These are phyloP conservation scores for Mycena amicta DNA, from an alignment of 768 basidiomycete genomes.

Conservation along the genomic window DNA sequence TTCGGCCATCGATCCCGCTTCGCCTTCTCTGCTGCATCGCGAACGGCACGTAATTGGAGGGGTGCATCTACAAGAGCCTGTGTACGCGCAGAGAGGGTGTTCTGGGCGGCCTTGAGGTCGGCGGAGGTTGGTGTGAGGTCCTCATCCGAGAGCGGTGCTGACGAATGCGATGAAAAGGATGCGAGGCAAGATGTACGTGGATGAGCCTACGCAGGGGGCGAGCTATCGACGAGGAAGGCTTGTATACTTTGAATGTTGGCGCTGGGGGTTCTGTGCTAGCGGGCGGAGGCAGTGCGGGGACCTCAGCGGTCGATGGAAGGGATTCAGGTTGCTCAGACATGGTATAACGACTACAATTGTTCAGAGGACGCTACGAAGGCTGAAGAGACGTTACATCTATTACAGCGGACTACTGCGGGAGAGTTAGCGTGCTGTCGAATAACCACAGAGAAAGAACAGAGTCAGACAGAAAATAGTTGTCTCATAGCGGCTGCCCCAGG, in stretches of 20 bases:
- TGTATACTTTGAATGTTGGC: slow-evolving; percentile 54
- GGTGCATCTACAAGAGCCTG: slow-evolving; percentile 71
- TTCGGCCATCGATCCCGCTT: slow-evolving; percentile 74
- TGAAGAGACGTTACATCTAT: slow-evolving; percentile 24
- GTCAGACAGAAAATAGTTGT: slow-evolving; percentile 46
- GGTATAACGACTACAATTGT: slow-evolving; percentile 10
- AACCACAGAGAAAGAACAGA: slow-evolving; percentile 42
- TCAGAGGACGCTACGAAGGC: slow-evolving; percentile 17
- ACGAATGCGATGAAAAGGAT: slow-evolving; percentile 3
- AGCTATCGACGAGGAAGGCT: slow-evolving; percentile 37
- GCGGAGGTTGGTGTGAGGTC: slow-evolving; percentile 73
- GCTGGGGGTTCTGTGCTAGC: background rate
- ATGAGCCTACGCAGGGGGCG: slow-evolving; percentile 39
- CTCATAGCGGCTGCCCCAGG: slow-evolving; percentile 74
- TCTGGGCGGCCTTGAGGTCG: slow-evolving; percentile 72
- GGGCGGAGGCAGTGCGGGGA: background rate
- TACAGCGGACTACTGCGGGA: slow-evolving; percentile 22
- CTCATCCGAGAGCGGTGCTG: slow-evolving; percentile 65
- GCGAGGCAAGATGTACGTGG: too few relatives aligned
- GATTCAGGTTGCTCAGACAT: slow-evolving; percentile 21
- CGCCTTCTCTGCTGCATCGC: slow-evolving; percentile 62
- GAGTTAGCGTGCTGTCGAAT: slow-evolving; percentile 19
- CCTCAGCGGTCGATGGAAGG: slow-evolving; percentile 13
- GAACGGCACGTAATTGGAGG: slow-evolving; percentile 60
- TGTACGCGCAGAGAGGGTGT: slow-evolving; percentile 59